phyloP scores from a whole-genome alignment of 2,329 filamentous ascomycete genomes.

The Pseudogymnoascus sp. region DNA sequence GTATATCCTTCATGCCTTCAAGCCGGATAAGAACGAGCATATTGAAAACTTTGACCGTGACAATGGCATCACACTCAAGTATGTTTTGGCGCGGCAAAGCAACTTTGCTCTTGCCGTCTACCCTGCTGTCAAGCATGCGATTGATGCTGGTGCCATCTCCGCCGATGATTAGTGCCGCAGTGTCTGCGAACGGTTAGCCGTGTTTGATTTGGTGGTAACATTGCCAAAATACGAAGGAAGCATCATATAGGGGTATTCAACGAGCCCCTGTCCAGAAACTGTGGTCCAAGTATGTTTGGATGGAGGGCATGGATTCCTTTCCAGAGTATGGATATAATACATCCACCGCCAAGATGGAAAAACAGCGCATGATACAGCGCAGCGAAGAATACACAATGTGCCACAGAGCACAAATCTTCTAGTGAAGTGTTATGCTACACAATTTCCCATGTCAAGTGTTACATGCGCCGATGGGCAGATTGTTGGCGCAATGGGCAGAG shows the following conservation, averaged over 20 bases:
- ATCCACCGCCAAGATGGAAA: background rate
- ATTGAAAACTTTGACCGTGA: background rate
- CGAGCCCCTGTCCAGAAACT: background rate
- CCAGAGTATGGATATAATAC: background rate
- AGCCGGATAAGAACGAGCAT: conserved; percentile 12
- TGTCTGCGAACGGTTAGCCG: background rate
- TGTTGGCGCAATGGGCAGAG: too few relatives aligned
- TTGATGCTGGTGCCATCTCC: conserved; percentile 9
- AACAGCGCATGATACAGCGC: background rate
- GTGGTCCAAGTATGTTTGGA: background rate
- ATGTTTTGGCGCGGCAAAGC: conserved; percentile 19
- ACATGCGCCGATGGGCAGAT: too few relatives aligned
- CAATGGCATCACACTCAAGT: conserved; percentile 16
- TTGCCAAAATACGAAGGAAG: background rate
- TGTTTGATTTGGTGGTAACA: background rate
- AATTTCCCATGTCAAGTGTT: background rate
- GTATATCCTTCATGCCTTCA: conserved; percentile 24
- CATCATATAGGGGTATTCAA: background rate
- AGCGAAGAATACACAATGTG: background rate
- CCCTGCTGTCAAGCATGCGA: conserved; percentile 18
- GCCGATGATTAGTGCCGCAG: background rate
- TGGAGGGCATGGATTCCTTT: background rate
- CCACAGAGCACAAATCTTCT: background rate
- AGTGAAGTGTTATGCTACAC: background rate
- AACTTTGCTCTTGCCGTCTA: conserved; percentile 19